phyloP scores from a whole-genome alignment of 768 basidiomycete genomes.

The Hemileccinum rubropunctum region DNA sequence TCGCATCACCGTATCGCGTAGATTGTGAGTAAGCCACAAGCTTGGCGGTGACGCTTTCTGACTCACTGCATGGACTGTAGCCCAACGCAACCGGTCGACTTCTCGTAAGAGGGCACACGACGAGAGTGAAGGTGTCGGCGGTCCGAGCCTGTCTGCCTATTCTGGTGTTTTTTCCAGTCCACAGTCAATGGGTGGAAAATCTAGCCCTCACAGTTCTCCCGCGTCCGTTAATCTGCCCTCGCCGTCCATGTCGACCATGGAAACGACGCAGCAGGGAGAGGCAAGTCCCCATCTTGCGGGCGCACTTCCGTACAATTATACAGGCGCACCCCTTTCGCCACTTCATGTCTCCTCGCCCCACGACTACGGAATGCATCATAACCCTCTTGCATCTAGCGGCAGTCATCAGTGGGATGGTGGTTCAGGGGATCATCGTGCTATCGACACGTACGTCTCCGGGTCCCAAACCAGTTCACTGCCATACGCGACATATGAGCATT shows the following conservation, averaged over 20 bases:
- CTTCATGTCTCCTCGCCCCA: slow-evolving; percentile 53
- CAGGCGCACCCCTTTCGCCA: slow-evolving; percentile 48
- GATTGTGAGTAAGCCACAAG: slow-evolving; percentile 46
- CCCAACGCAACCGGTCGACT: slow-evolving; percentile 69
- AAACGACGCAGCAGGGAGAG: slow-evolving; percentile 46
- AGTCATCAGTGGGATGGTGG: slow-evolving; percentile 46
- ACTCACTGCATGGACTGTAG: slow-evolving; percentile 29
- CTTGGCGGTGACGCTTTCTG: slow-evolving; percentile 11
- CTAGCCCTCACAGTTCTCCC: slow-evolving; percentile 74
- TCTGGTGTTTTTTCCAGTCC: slow-evolving; percentile 60
- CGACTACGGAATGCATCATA: slow-evolving; percentile 46
- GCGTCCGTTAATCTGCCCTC: slow-evolving; percentile 71
- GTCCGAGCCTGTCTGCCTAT: slow-evolving; percentile 37
- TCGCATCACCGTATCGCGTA: slow-evolving; percentile 63
- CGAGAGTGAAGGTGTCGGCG: slow-evolving; percentile 55
- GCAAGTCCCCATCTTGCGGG: slow-evolving; percentile 53
- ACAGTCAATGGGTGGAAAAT: slow-evolving; percentile 39
- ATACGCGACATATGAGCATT: slow-evolving; percentile 46
- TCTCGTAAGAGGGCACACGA: slow-evolving; percentile 73
- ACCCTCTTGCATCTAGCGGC: slow-evolving; percentile 23
- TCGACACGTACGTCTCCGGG: slow-evolving; percentile 45
- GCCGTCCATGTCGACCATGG: slow-evolving; percentile 54
- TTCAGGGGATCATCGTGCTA: slow-evolving; percentile 35
- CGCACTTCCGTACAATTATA: slow-evolving; percentile 42
- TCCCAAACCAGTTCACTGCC: slow-evolving; percentile 34